Conservation (phyloP, 768 basidiomycete genomes). For the Boletellus ananas region DNA sequence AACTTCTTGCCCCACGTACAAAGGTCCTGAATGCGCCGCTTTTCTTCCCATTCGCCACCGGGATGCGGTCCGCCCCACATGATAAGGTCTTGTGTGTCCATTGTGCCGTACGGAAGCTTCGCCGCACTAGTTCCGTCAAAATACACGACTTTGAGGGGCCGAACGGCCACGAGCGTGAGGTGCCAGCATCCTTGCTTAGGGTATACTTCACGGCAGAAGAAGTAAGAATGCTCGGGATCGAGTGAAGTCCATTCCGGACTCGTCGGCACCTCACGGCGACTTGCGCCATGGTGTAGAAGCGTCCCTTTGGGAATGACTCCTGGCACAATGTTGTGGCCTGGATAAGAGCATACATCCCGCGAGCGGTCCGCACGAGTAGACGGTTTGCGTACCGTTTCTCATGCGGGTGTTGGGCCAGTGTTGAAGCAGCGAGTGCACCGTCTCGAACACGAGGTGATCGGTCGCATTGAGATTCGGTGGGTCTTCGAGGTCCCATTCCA, state of each 20-base stretch:
- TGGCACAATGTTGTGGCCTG: conserved; percentile 31
- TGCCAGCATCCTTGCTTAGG: conserved; percentile 19
- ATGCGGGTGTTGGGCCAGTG: conserved; percentile 38
- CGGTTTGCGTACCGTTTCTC: conserved; percentile 28
- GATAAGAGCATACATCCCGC: not conserved
- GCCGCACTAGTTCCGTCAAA: conserved; percentile 35
- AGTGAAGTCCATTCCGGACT: conserved; percentile 30
- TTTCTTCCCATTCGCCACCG: conserved; percentile 18
- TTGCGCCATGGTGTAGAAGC: conserved; percentile 28
- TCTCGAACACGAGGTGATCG: conserved; percentile 32
- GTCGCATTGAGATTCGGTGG: conserved; percentile 29
- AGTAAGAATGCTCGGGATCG: conserved; percentile 33
- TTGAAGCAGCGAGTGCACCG: conserved; percentile 23
- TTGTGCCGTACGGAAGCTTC: conserved; percentile 27
- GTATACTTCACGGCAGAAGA: conserved; percentile 31
- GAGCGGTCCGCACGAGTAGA: not conserved
- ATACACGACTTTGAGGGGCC: conserved; percentile 29
- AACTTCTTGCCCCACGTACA: conserved; percentile 32
- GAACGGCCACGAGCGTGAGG: conserved; percentile 8
- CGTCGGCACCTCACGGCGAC: conserved; percentile 17
- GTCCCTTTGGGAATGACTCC: conserved; percentile 31
- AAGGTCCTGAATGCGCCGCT: conserved; percentile 23
- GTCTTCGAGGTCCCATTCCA: conserved; percentile 18
- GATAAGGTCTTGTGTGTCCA: conserved; percentile 37
- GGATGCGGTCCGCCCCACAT: conserved; percentile 25